Base-by-base conservation (phyloP, 2,329 filamentous ascomycete genomes). In the Talaromyces piceae region DNA sequence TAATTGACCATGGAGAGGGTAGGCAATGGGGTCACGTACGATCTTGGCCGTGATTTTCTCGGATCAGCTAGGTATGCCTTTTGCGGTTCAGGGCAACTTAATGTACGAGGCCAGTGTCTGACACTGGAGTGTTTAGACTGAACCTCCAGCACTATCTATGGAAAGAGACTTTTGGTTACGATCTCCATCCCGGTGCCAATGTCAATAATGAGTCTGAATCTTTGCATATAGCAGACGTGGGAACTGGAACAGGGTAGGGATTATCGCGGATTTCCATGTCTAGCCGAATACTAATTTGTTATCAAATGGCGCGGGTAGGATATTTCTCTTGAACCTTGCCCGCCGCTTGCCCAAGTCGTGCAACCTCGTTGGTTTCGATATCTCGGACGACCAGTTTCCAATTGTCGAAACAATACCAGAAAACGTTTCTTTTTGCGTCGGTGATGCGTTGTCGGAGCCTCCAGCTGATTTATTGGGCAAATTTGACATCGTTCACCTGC, bases 31-130 rank as follows among this genome's bases (percentile, higher is more conserved):
- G 22, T 18, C 20, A 13, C 8, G 16, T 48, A 48, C 25, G 46
- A 48, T 33, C 46, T 48, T 41, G 46, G 46, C 5, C 46, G 46
- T n/a, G 46, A 48, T 33, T 48, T 48, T 30, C 13, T 48, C n/a
- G 46, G 33, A 41, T 48, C 46, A 6, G 46, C 39, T 23, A 48
- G 46, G 46, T 48, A 20, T 16, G 31, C 25, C 20, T 26, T 7
- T 3, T 13, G 12, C 12, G 12, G 27, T 5, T 5, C 7, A 1
- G 27, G 26, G 23, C 28, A n/a, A 22, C 13, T 11, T 1, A 48
- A 16, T 8, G 16, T 8, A 4, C 5, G 31, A 23, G n/a, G 13
- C 3, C n/a, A n/a, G 23, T 25, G 20, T 41, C 27, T 25, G 4
- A 37, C 33, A 37, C 2, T 1, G n/a, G n/a, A 37, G 16, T 18